A percentile compares a stretch with the other conserved stretches of the same genome.
These are phyloP conservation scores for Annulohypoxylon maeteangense DNA, from an alignment of 495 filamentous ascomycete genomes.

Conservation along the genomic window DNA sequence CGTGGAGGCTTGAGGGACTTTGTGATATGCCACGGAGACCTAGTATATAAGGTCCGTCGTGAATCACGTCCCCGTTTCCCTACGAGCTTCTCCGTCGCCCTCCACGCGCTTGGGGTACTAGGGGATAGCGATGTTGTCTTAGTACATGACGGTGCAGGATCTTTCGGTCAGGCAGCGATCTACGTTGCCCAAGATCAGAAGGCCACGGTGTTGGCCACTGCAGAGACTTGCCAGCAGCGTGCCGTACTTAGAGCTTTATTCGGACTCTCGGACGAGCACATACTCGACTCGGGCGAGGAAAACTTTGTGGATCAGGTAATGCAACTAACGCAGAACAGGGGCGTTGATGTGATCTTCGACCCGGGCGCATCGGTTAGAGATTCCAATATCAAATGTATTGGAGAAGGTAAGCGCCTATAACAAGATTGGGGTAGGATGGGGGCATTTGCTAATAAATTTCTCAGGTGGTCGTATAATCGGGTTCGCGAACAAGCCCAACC, in stretches of 20 bases:
- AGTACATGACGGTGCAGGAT: conserved; percentile 60
- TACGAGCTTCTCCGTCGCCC: conserved; percentile 58
- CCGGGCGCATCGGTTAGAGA: conserved; percentile 41
- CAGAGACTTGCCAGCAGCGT: conserved; percentile 51
- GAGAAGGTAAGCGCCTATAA: conserved; percentile 23
- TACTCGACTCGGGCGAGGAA: conserved; percentile 51
- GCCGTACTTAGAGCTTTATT: conserved; percentile 51
- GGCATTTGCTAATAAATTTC: conserved; percentile 8
- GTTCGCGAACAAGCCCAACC: conserved; percentile 30
- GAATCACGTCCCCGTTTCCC: conserved; percentile 50
- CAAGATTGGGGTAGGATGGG: not conserved
- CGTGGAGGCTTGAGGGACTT: conserved; percentile 47
- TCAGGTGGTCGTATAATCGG: conserved; percentile 34
- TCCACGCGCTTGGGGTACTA: conserved; percentile 51
- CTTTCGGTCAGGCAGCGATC: conserved; percentile 62
- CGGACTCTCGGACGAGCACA: conserved; percentile 54
- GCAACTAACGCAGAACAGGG: conserved; percentile 53
- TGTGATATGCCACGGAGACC: conserved; percentile 25
- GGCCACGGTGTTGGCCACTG: conserved; percentile 60
- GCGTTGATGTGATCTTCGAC: conserved; percentile 69
- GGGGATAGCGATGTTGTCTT: conserved; percentile 57
- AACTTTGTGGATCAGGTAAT: conserved; percentile 51
- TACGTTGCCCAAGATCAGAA: conserved; percentile 54
- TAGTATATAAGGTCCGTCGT: conserved; percentile 45
- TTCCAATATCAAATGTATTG: conserved; percentile 28